These are phyloP conservation scores for Brassica balearica DNA, from an alignment of 441 rosid species.

Conservation along the genomic window DNA sequence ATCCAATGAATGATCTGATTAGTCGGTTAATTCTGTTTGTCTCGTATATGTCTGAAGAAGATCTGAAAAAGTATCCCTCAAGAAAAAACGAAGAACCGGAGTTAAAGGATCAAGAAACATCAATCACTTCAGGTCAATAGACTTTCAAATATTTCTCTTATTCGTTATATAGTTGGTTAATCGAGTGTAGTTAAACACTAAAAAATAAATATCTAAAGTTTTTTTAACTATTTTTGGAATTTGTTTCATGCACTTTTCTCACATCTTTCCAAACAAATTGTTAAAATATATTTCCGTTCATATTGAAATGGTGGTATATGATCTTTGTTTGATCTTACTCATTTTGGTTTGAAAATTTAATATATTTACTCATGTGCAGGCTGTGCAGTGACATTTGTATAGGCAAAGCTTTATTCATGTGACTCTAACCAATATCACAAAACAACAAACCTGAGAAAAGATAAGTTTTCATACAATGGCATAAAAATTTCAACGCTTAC, in stretches of 20 bases:
- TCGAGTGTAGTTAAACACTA: not conserved
- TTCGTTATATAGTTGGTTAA: not conserved
- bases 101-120: not conserved
- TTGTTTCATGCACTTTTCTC: not conserved
- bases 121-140: not conserved
- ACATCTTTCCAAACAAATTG: not conserved
- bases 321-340: not conserved
- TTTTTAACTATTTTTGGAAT: not conserved
- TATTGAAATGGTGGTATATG: not conserved
- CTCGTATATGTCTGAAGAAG: not conserved
- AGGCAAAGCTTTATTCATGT: not conserved
- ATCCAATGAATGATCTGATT: not conserved
- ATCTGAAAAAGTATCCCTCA: not conserved
- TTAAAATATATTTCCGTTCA: not conserved
- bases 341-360: not conserved
- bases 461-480: not conserved
- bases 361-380: not conserved
- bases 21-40: not conserved
- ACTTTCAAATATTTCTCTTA: not conserved
- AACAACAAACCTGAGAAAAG: not conserved
- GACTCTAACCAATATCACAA: not conserved
- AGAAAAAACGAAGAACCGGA: not conserved
- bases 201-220: not conserved
- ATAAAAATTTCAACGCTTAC: not conserved
- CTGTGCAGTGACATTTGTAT: not conserved